phyloP scores from a whole-genome alignment of 768 basidiomycete species.

The Panellus pusillus region DNA sequence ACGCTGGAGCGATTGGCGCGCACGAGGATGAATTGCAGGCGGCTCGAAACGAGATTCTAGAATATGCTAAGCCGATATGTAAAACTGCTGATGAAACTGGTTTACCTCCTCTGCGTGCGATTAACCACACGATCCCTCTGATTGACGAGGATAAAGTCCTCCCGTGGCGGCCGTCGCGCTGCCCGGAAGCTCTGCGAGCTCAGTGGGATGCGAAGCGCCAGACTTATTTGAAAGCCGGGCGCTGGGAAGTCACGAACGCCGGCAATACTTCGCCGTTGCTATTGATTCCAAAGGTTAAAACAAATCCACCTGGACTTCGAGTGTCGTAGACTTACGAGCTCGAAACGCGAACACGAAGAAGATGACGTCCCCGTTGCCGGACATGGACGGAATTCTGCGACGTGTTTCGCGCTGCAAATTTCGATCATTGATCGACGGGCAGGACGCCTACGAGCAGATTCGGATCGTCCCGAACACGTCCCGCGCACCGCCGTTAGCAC shows the following conservation, averaged over 20 bases:
- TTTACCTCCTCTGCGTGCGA: conserved; percentile 6
- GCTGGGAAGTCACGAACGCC: conserved; percentile 30
- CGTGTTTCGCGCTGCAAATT: conserved; percentile 26
- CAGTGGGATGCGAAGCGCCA: conserved; percentile 30
- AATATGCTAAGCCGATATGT: conserved; percentile 6
- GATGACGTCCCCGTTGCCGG: conserved; percentile 28
- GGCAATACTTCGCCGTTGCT: conserved; percentile 34
- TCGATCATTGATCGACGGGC: conserved; percentile 31
- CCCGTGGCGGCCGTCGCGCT: conserved; percentile 29
- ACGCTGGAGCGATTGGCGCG: background rate
- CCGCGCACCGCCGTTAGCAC: background rate
- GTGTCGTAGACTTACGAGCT: conserved; percentile 9
- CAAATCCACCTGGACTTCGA: conserved; percentile 10
- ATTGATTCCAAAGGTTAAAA: conserved; percentile 28
- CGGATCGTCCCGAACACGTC: conserved; percentile 26
- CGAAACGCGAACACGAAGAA: conserved; percentile 24
- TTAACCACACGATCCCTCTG: conserved; percentile 35
- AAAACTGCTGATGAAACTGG: background rate
- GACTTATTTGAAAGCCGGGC: conserved; percentile 28
- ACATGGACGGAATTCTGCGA: conserved; percentile 27
- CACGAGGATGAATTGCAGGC: too few species aligned
- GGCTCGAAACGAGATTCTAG: conserved; percentile 5
- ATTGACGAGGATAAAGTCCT: conserved; percentile 29
- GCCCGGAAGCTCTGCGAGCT: conserved; percentile 30
- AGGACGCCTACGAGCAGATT: conserved; percentile 35